Percentiles rank a stretch among this genome's conserved stretches.
phyloP scores from a whole-genome alignment of 2,329 filamentous ascomycete species.

The Alternaria rosae region DNA sequence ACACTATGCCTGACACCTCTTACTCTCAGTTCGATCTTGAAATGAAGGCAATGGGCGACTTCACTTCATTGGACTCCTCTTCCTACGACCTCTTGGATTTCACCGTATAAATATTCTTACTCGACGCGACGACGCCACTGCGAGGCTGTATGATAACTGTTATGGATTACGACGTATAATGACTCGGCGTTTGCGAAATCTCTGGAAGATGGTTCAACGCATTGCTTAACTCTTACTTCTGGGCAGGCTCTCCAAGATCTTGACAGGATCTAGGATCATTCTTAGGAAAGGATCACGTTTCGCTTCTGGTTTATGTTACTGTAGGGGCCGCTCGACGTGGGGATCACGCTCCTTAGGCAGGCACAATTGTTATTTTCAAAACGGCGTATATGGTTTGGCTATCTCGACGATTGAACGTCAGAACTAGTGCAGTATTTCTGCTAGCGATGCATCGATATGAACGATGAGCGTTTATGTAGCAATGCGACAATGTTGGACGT shows the following conservation, averaged over 20 bases:
- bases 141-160: constrained; percentile 40
- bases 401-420: constrained; percentile 12
- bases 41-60: constrained; percentile 50
- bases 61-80: constrained; percentile 38
- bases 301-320: constrained; percentile 21
- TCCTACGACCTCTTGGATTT: constrained; percentile 49
- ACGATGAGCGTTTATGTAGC: constrained; percentile 13
- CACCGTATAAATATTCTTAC: constrained; percentile 28
- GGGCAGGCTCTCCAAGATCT: constrained; percentile 11
- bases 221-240: constrained; percentile 6
- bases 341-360: constrained; percentile 21
- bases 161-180: constrained; percentile 19
- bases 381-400: constrained; percentile 13
- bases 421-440: constrained; percentile 11
- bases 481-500: constrained; percentile 12
- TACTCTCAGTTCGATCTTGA: constrained; percentile 50
- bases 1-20: constrained; percentile 37
- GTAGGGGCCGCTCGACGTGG: constrained; percentile 20
- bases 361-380: constrained; percentile 12
- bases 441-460: constrained; percentile 10
- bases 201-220: constrained; percentile 18
- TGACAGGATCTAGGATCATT: constrained; percentile 5
- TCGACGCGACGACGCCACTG: constrained; percentile 7
- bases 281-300: constrained; percentile 21
- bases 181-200: constrained; percentile 15